Conservation (phyloP, 495 filamentous ascomycete genomes). For the Copromyces sp. region DNA sequence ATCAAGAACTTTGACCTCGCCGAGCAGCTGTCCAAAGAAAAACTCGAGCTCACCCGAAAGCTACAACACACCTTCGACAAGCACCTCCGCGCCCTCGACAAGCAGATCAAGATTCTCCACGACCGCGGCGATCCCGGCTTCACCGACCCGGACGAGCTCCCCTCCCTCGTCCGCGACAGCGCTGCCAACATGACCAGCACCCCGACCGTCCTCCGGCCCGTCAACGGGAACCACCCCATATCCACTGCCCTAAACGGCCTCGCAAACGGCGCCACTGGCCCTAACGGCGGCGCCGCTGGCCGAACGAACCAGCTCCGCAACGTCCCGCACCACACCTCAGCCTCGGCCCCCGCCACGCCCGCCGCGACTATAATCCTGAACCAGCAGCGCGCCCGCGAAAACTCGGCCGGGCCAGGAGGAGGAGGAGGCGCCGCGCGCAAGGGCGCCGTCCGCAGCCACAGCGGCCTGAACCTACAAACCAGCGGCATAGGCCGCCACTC, state of each 20-base stretch:
- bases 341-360: conserved; percentile 58
- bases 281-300: conserved; percentile 14
- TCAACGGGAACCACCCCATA: conserved; percentile 31
- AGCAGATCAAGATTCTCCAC: conserved; percentile 73
- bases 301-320: conserved; percentile 30
- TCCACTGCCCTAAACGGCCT: conserved; percentile 37
- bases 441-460: conserved; percentile 63
- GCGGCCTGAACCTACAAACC: conserved; percentile 55
- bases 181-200: conserved; percentile 35
- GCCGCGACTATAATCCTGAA: conserved; percentile 51
- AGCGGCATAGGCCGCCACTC: conserved; percentile 69
- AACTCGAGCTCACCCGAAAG: conserved; percentile 70
- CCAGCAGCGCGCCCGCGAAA: conserved; percentile 55
- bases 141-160: conserved; percentile 62
- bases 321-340: conserved; percentile 31
- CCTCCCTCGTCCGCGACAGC: conserved; percentile 61
- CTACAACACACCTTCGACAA: conserved; percentile 72
- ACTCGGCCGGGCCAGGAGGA: conserved; percentile 56
- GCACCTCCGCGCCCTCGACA: conserved; percentile 76
- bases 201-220: conserved; percentile 27
- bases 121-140: conserved; percentile 65
- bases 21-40: conserved; percentile 74
- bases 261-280: conserved; percentile 35
- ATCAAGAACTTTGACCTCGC: conserved; percentile 59
- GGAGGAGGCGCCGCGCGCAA: conserved; percentile 43